These are phyloP conservation scores for Xylaria polymorpha DNA, from an alignment of 2,329 filamentous ascomycete genomes.

Conservation along the genomic window DNA sequence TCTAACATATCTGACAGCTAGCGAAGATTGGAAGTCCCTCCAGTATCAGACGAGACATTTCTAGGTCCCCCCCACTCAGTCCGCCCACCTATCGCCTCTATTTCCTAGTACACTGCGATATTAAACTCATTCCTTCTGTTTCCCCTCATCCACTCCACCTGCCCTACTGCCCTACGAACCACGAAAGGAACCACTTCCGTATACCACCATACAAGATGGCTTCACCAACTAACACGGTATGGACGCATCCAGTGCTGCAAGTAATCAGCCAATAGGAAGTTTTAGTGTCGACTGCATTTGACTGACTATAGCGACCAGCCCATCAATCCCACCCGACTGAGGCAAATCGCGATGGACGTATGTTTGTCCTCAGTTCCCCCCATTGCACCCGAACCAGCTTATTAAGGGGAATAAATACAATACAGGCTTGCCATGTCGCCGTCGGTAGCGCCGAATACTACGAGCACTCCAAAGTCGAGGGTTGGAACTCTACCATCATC, in stretches of 20 bases:
- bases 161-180: not conserved
- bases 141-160: constrained; percentile 10
- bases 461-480: constrained; percentile 84
- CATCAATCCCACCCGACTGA: constrained; percentile 78
- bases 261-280: not conserved
- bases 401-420: constrained; percentile 40
- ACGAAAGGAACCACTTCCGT: constrained; percentile 17
- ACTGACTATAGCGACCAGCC: constrained; percentile 65
- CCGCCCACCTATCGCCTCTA: not conserved
- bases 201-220: constrained; percentile 41
- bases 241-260: constrained; percentile 18
- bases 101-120: constrained; percentile 4
- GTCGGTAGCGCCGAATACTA: constrained; percentile 82
- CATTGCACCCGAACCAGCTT: constrained; percentile 16
- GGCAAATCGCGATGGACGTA: constrained; percentile 88
- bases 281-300: not conserved
- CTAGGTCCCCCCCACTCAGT: not conserved
- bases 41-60: constrained; percentile 1
- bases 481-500: constrained; percentile 95
- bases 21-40: not conserved
- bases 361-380: constrained; percentile 49
- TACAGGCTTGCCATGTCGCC: constrained; percentile 83
- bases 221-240: constrained; percentile 46
- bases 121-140: constrained; percentile 3
- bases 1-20: constrained; percentile 2